These are phyloP conservation scores for Picochlorum sp. DNA, from an alignment of 139 green algal species.

Conservation along the genomic window DNA sequence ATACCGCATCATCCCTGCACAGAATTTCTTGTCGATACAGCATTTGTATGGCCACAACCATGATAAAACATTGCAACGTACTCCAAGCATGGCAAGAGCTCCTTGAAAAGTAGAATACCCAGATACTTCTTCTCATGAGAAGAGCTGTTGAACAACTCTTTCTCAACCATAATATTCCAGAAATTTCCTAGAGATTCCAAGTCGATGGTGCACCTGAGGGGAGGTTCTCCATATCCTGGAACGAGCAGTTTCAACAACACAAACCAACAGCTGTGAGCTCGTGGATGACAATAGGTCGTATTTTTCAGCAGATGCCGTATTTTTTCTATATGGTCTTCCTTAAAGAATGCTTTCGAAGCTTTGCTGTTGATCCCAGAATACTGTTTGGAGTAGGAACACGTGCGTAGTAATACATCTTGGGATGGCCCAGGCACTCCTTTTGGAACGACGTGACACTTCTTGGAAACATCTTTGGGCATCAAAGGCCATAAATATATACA, in stretches of 20 bases:
- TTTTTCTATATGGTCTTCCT: background rate
- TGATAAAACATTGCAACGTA: background rate
- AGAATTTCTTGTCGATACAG: background rate
- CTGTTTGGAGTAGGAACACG: too few species aligned
- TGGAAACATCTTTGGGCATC: too few species aligned
- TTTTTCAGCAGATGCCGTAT: background rate
- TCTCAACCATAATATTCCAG: conserved; percentile 11
- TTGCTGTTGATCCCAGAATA: too few species aligned
- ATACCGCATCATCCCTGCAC: background rate
- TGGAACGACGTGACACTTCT: too few species aligned
- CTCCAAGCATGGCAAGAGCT: background rate
- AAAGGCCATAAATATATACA: too few species aligned
- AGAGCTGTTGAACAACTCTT: background rate
- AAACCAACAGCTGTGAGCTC: background rate
- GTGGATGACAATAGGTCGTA: conserved; percentile 5
- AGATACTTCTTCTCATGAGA: conserved; percentile 8
- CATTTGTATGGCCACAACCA: background rate
- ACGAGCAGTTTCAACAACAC: background rate
- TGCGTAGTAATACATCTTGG: too few species aligned
- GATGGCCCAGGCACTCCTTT: too few species aligned
- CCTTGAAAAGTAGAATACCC: background rate
- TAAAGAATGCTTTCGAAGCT: background rate
- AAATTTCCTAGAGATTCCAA: background rate
- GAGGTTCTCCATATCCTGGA: background rate
- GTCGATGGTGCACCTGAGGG: background rate